Percentiles rank a stretch among this genome's conserved stretches.
phyloP scores from a whole-genome alignment of 495 filamentous ascomycete species.

The Collariella sp. region DNA sequence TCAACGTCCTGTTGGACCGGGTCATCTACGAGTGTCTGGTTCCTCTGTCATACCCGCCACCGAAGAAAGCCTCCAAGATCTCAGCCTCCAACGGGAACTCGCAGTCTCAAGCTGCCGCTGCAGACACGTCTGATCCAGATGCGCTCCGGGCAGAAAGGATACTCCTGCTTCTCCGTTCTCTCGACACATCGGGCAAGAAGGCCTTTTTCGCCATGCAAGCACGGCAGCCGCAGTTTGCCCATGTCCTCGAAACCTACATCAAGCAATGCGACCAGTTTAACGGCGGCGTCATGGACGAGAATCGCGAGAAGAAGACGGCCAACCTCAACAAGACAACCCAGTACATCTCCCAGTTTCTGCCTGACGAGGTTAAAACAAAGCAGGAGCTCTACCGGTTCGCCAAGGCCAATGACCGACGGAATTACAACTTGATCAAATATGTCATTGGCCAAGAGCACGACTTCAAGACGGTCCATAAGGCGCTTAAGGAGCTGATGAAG shows the following conservation, averaged over 20 bases:
- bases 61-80: constrained; percentile 48
- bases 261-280: constrained; percentile 79
- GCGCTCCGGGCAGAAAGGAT: constrained; percentile 79
- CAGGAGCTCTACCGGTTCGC: constrained; percentile 83
- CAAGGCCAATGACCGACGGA: constrained; percentile 82
- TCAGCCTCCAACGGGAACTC: constrained; percentile 47
- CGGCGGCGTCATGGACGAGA: constrained; percentile 70
- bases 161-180: constrained; percentile 64
- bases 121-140: constrained; percentile 57
- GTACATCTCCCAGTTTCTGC: constrained; percentile 63
- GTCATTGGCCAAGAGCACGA: constrained; percentile 80
- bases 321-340: constrained; percentile 58
- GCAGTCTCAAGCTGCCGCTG: constrained; percentile 41
- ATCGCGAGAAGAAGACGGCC: constrained; percentile 57
- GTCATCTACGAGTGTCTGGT: constrained; percentile 81
- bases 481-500: constrained; percentile 82
- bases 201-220: constrained; percentile 84
- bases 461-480: constrained; percentile 80
- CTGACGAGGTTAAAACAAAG: constrained; percentile 57
- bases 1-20: constrained; percentile 74
- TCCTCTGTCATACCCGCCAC: constrained; percentile 70
- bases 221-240: constrained; percentile 60
- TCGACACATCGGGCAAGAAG: constrained; percentile 71
- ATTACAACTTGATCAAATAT: constrained; percentile 80
- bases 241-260: constrained; percentile 61